These are phyloP conservation scores for Mycena olivaceomarginata DNA, from an alignment of 768 basidiomycete genomes.

Conservation along the genomic window DNA sequence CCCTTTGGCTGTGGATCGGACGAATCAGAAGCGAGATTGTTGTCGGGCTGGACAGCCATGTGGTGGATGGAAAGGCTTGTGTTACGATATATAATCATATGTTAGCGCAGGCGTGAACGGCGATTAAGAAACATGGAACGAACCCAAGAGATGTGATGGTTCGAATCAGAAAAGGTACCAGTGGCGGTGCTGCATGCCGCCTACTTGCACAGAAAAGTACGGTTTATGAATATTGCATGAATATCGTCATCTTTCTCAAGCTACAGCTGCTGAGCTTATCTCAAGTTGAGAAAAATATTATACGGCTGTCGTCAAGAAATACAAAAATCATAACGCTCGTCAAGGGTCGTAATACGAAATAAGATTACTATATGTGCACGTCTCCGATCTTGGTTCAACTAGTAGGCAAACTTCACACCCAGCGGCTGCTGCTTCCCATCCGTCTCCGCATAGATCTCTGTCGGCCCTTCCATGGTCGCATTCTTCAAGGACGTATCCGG, in stretches of 20 bases:
- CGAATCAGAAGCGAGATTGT: constrained; percentile 7
- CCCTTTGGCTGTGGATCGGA: constrained; percentile 6
- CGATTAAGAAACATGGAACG: too few relatives aligned
- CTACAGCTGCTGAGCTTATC: too few relatives aligned
- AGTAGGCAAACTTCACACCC: constrained; percentile 34
- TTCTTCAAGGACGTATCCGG: constrained; percentile 42
- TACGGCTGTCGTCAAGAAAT: constrained; percentile 1
- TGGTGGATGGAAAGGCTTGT: not conserved
- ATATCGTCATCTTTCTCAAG: too few relatives aligned
- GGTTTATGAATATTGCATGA: too few relatives aligned
- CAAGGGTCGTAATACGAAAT: not conserved
- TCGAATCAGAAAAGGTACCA: not conserved
- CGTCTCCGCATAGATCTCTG: constrained; percentile 38
- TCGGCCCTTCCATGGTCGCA: constrained; percentile 18
- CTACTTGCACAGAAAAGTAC: too few relatives aligned
- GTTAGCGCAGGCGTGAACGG: too few relatives aligned
- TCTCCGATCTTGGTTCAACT: constrained; percentile 5
- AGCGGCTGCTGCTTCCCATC: constrained; percentile 39
- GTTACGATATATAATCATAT: not conserved
- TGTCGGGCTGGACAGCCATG: constrained; percentile 10
- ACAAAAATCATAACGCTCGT: constrained; percentile 14
- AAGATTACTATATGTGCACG: not conserved
- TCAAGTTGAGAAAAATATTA: not conserved
- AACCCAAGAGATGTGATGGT: constrained; percentile 5
- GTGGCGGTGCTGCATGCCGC: not conserved